Percentiles rank a stretch among this genome's conserved stretches.
Conservation (phyloP, 2,329 filamentous ascomycete genomes). For the Exserohilum rostratum region DNA sequence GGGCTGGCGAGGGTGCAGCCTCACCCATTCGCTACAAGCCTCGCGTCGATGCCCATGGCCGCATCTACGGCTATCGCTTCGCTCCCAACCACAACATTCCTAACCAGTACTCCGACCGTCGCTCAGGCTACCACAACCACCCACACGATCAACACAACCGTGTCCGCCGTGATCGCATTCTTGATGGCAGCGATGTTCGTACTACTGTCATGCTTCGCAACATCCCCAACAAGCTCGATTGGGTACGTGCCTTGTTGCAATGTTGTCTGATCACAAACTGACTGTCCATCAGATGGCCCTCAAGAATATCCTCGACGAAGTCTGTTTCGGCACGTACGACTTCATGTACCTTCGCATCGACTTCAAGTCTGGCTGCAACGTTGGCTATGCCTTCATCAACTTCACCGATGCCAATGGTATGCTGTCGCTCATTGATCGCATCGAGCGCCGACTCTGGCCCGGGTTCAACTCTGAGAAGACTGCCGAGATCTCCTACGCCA, state of each 20-base stretch:
- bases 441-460: slow-evolving; percentile 62
- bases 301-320: slow-evolving; percentile 79
- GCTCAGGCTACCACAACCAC: slow-evolving; percentile 15
- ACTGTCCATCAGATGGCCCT: slow-evolving; percentile 52
- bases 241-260: slow-evolving; percentile 39
- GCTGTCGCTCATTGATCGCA: slow-evolving; percentile 36
- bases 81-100: background rate
- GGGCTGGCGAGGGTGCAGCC: slow-evolving; percentile 28
- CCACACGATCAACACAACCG: slow-evolving; percentile 46
- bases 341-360: slow-evolving; percentile 93
- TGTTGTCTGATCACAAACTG: slow-evolving; percentile 11
- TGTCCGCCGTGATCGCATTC: slow-evolving; percentile 48
- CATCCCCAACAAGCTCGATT: slow-evolving; percentile 88
- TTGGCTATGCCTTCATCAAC: slow-evolving; percentile 97
- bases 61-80: slow-evolving; percentile 26
- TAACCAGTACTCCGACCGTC: background rate
- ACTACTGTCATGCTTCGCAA: slow-evolving; percentile 87
- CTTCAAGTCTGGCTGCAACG: slow-evolving; percentile 62
- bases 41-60: slow-evolving; percentile 30
- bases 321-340: slow-evolving; percentile 82
- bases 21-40: slow-evolving; percentile 29
- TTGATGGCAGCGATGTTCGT: slow-evolving; percentile 55
- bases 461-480: slow-evolving; percentile 84
- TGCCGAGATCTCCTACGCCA: slow-evolving; percentile 94
- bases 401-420: slow-evolving; percentile 70